Evolutionary conservation across 352 stramenopile species (phyloP).

Genomic region (Phytophthora idaei): DNA sequence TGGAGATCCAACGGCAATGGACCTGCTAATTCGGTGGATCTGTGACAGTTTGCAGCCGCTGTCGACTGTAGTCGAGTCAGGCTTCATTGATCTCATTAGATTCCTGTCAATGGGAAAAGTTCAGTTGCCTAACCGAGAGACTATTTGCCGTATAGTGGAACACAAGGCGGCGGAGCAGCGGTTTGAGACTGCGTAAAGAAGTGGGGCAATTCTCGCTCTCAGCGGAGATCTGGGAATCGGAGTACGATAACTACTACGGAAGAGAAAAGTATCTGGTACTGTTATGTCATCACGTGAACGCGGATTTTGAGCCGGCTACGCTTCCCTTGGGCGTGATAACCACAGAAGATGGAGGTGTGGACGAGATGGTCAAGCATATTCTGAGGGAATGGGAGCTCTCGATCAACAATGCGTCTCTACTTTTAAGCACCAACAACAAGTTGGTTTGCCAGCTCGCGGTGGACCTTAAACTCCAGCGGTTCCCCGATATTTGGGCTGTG

Average conservation of each 20-base stretch:
- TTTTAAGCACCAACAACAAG: slow-evolving; percentile 16
- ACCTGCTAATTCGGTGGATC: slow-evolving; percentile 7
- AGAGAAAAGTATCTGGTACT: slow-evolving; percentile 10
- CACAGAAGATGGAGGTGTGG: slow-evolving; percentile 10
- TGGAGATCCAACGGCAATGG: neutral
- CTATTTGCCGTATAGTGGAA: slow-evolving; percentile 15
- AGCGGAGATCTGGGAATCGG: slow-evolving; percentile 12
- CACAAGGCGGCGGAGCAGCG: slow-evolving; percentile 7
- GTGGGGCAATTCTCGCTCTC: slow-evolving; percentile 12
- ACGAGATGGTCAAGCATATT: slow-evolving; percentile 7
- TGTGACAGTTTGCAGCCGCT: slow-evolving; percentile 10
- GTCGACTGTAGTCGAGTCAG: slow-evolving; percentile 3
- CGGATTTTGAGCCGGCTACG: slow-evolving; percentile 13
- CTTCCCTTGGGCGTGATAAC: slow-evolving; percentile 5
- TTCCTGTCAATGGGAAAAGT: slow-evolving; percentile 5
- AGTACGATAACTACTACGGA: slow-evolving; percentile 9
- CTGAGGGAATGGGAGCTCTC: slow-evolving; percentile 8
- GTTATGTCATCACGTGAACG: slow-evolving; percentile 17
- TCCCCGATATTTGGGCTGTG: slow-evolving; percentile 18
- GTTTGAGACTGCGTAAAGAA: slow-evolving; percentile 2
- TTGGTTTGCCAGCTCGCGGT: slow-evolving; percentile 6
- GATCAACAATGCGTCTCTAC: slow-evolving; percentile 5
- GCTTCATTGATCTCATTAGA: slow-evolving; percentile 1
- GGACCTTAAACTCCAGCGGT: slow-evolving; percentile 3
- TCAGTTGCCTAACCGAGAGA: slow-evolving; percentile 3